A percentile compares a stretch with the other conserved stretches of the same genome.
Evolutionary conservation across 768 basidiomycete genomes (phyloP).

Genomic region (Xanthoconium stramineum): DNA sequence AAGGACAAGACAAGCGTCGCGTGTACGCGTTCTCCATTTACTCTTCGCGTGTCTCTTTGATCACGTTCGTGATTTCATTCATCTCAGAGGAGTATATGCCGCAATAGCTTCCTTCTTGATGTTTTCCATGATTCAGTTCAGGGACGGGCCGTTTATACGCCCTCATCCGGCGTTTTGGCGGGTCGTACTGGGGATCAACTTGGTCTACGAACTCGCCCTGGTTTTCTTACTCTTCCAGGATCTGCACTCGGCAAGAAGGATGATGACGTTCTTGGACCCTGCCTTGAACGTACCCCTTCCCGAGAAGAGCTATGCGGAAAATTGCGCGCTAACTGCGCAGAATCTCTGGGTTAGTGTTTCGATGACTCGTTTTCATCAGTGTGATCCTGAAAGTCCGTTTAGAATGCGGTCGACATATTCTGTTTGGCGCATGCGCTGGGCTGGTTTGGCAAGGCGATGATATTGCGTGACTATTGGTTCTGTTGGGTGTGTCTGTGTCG

Average conservation of each 20-base stretch:
- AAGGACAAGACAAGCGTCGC: conserved; percentile 77
- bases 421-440: conserved; percentile 82
- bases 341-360: conserved; percentile 61
- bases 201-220: conserved; percentile 77
- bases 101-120: conserved; percentile 68
- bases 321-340: conserved; percentile 59
- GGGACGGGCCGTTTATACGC: conserved; percentile 85
- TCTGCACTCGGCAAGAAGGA: conserved; percentile 65
- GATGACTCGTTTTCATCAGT: neutral
- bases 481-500: conserved; percentile 63
- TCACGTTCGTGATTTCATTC: conserved; percentile 15
- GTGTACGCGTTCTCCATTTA: conserved; percentile 48
- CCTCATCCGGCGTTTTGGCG: conserved; percentile 90
- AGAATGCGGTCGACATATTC: conserved; percentile 85
- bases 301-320: conserved; percentile 85
- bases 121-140: conserved; percentile 86
- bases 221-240: conserved; percentile 89
- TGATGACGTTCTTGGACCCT: conserved; percentile 80
- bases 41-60: neutral
- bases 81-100: conserved; percentile 69
- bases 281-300: conserved; percentile 67
- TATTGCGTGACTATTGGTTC: conserved; percentile 90
- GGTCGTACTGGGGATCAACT: conserved; percentile 71
- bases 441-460: conserved; percentile 91
- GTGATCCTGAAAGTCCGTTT: conserved; percentile 1